Percentiles rank a stretch among this genome's conserved stretches.
Evolutionary conservation across 2,329 filamentous ascomycete species (phyloP).

Genomic region (Acephala macrosclerotiorum): DNA sequence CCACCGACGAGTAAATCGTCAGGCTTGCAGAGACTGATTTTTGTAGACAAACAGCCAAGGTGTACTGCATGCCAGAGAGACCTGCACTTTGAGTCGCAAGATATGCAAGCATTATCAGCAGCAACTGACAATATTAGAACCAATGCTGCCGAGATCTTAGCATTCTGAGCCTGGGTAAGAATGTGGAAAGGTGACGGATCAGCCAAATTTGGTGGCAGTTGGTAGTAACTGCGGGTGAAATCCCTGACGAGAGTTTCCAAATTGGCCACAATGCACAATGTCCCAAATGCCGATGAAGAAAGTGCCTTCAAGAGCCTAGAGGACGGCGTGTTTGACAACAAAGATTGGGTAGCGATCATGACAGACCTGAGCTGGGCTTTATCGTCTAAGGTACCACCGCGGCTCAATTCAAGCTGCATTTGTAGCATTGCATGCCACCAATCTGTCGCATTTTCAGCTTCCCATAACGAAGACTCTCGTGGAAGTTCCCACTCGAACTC

Average conservation of each 20-base stretch:
- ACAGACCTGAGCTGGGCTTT: constrained; percentile 39
- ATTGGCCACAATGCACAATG: constrained; percentile 42
- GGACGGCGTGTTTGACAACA: constrained; percentile 43
- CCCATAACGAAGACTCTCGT: constrained; percentile 41
- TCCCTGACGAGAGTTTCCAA: constrained; percentile 43
- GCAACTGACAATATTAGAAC: constrained; percentile 35
- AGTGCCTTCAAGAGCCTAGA: constrained; percentile 38
- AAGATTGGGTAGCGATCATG: constrained; percentile 43
- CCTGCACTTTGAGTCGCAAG: constrained; percentile 15
- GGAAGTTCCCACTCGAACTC: constrained; percentile 48
- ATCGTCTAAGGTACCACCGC: constrained; percentile 13
- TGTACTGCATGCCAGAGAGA: constrained; percentile 42
- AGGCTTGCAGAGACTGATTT: constrained; percentile 44
- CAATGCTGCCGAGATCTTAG: constrained; percentile 41
- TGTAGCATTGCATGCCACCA: constrained; percentile 34
- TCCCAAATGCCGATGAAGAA: constrained; percentile 40
- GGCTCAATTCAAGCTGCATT: constrained; percentile 19
- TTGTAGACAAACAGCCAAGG: constrained; percentile 39
- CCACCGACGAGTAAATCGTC: constrained; percentile 46
- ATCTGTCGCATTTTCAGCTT: constrained; percentile 39
- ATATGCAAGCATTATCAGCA: constrained; percentile 29
- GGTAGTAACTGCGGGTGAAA: constrained; percentile 47
- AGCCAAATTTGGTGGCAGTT: constrained; percentile 42
- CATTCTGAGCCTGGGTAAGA: constrained; percentile 45
- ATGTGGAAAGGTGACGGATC: constrained; percentile 46